phyloP scores from a whole-genome alignment of 441 rosid genomes.

The Euphorbia celastroides region DNA sequence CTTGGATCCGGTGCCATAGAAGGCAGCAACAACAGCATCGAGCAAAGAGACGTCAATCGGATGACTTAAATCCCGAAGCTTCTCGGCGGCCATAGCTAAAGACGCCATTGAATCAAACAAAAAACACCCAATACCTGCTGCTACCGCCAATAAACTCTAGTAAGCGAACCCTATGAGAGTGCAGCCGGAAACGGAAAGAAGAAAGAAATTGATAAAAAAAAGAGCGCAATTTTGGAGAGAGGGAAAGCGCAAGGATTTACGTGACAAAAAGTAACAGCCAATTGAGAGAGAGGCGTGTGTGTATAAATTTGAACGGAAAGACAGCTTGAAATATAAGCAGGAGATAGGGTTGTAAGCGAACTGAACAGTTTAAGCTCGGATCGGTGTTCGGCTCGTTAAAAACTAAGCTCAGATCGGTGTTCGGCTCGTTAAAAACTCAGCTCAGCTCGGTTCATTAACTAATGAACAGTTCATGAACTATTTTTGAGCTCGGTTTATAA shows the following conservation, averaged over 20 bases:
- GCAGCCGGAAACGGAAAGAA: slow-evolving; percentile 19
- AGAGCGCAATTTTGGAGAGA: slow-evolving; percentile 10
- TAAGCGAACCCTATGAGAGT: slow-evolving; percentile 46
- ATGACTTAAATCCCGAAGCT: slow-evolving; percentile 90
- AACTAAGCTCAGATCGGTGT: too few relatives aligned
- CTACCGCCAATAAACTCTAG: slow-evolving; percentile 27
- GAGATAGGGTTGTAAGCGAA: too few relatives aligned
- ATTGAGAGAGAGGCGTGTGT: background rate
- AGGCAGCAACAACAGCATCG: slow-evolving; percentile 97
- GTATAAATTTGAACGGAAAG: slow-evolving; percentile 5
- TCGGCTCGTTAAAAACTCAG: too few relatives aligned
- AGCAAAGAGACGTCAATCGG: slow-evolving; percentile 92
- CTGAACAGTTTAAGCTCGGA: too few relatives aligned
- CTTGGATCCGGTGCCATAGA: slow-evolving; percentile 99
- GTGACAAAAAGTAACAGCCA: background rate
- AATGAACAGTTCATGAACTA: too few relatives aligned
- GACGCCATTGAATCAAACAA: slow-evolving; percentile 19
- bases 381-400: too few relatives aligned
- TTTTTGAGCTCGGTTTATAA: too few relatives aligned
- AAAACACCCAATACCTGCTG: background rate
- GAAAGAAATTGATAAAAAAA: background rate
- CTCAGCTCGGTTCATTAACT: too few relatives aligned
- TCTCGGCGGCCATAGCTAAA: slow-evolving; percentile 90
- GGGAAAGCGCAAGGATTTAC: slow-evolving; percentile 16
- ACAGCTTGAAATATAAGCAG: slow-evolving; percentile 82